Conservation (phyloP, 345 rosid species). For the Carallia brachiata region DNA sequence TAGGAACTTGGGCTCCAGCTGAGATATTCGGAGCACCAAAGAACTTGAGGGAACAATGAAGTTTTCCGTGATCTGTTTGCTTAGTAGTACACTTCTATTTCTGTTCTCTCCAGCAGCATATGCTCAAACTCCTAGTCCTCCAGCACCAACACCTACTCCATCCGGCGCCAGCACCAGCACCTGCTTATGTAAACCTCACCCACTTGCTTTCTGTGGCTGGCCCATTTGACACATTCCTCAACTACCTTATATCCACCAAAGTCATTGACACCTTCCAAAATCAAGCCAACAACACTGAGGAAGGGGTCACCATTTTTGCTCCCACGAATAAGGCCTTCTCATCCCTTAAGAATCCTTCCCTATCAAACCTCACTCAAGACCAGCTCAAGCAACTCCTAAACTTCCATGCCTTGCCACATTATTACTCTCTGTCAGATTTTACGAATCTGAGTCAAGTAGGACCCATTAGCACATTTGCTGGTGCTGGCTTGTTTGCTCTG, state of each 20-base stretch:
- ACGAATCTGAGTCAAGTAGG: slow-evolving; percentile 63
- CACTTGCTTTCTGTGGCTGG: slow-evolving; percentile 75
- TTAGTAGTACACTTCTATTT: slow-evolving; percentile 33
- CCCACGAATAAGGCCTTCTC: slow-evolving; percentile 82
- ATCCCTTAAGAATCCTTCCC: slow-evolving; percentile 58
- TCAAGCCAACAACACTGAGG: slow-evolving; percentile 84
- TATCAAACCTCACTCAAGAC: slow-evolving; percentile 63
- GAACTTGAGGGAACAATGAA: slow-evolving; percentile 36
- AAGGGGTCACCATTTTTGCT: slow-evolving; percentile 84
- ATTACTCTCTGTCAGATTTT: slow-evolving; percentile 72
- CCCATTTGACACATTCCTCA: slow-evolving; percentile 71
- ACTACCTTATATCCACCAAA: slow-evolving; percentile 63
- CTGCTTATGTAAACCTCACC: slow-evolving; percentile 67
- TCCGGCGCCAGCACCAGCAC: slow-evolving; percentile 76
- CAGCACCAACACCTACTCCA: slow-evolving; percentile 46
- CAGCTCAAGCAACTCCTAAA: slow-evolving; percentile 74
- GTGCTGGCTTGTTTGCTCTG: slow-evolving; percentile 52
- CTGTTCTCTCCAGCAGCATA: slow-evolving; percentile 34
- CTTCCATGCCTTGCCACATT: slow-evolving; percentile 77
- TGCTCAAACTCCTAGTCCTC: slow-evolving; percentile 63
- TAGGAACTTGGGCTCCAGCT: slow-evolving; percentile 38
- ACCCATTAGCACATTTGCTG: slow-evolving; percentile 69
- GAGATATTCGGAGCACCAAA: slow-evolving; percentile 2
- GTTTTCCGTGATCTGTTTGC: slow-evolving; percentile 32
- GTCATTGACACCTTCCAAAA: slow-evolving; percentile 81